phyloP scores from a whole-genome alignment of 2,329 filamentous ascomycete genomes.

The Xylaria sp. region DNA sequence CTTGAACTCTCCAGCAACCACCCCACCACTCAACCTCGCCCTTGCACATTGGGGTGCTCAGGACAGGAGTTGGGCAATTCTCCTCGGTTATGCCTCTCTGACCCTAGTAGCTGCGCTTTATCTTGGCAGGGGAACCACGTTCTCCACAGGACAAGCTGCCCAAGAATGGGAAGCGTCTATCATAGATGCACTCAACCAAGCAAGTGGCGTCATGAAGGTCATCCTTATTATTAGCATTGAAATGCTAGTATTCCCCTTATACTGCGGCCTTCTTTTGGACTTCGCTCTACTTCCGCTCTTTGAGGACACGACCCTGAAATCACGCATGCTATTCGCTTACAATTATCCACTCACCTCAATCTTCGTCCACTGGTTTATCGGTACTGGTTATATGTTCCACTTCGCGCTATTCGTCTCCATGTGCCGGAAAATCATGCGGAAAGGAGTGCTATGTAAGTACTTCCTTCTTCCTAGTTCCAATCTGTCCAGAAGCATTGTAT shows the following conservation, averaged over 20 bases:
- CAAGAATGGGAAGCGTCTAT: conserved; percentile 79
- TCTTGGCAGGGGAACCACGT: conserved; percentile 75
- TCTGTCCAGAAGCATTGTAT: background rate
- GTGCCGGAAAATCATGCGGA: conserved; percentile 97
- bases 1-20: conserved; percentile 58
- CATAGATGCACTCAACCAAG: conserved; percentile 88
- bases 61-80: conserved; percentile 76
- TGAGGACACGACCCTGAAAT: conserved; percentile 79
- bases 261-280: conserved; percentile 92
- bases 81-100: conserved; percentile 83
- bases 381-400: conserved; percentile 99
- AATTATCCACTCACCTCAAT: conserved; percentile 87
- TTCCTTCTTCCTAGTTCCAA: conserved; percentile 1
- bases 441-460: conserved; percentile 84
- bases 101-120: conserved; percentile 82
- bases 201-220: conserved; percentile 96
- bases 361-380: conserved; percentile 98
- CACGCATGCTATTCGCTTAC: conserved; percentile 80
- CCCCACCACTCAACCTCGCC: conserved; percentile 61
- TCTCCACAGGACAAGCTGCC: conserved; percentile 67
- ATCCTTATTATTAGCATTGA: conserved; percentile 99
- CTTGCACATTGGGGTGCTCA: conserved; percentile 75
- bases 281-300: conserved; percentile 90
- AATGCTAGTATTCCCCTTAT: conserved; percentile 97
- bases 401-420: conserved; percentile 98